These are phyloP conservation scores for Polytrichum commune DNA, from an alignment of 225 moss, liverwort and hornwort genomes.

Conservation along the genomic window DNA sequence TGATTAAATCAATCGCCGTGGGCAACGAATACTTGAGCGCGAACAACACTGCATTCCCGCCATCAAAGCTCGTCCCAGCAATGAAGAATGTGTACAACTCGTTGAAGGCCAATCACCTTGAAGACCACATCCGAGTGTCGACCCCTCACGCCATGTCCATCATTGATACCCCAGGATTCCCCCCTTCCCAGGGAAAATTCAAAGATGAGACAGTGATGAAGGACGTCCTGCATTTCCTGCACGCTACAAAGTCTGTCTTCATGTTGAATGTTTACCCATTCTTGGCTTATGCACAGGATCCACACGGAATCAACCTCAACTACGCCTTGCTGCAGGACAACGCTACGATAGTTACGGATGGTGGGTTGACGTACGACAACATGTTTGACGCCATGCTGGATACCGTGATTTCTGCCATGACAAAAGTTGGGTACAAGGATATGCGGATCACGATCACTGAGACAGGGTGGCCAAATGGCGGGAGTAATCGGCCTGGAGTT, in stretches of 20 bases:
- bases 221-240: conserved; percentile 37
- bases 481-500: conserved; percentile 32
- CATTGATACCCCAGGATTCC: conserved; percentile 27
- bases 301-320: conserved; percentile 15
- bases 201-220: conserved; percentile 38
- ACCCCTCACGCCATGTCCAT: conserved; percentile 31
- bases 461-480: conserved; percentile 52
- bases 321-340: conserved; percentile 44
- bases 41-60: conserved; percentile 11
- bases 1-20: conserved; percentile 34
- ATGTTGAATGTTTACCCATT: conserved; percentile 58
- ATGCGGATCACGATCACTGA: conserved; percentile 38
- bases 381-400: conserved; percentile 54
- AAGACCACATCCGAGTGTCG: conserved; percentile 32
- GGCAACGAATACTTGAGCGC: conserved; percentile 38
- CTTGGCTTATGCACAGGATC: conserved; percentile 35
- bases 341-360: conserved; percentile 16
- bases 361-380: conserved; percentile 28
- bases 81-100: conserved; percentile 42
- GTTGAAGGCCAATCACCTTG: conserved; percentile 18
- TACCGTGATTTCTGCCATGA: conserved; percentile 46
- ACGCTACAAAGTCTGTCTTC: conserved; percentile 26
- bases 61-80: conserved; percentile 46
- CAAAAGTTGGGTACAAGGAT: conserved; percentile 21
- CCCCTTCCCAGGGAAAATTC: conserved; percentile 46